Evolutionary conservation across 257 asterid genomes (phyloP).

Genomic region (Salvia hispanica): DNA sequence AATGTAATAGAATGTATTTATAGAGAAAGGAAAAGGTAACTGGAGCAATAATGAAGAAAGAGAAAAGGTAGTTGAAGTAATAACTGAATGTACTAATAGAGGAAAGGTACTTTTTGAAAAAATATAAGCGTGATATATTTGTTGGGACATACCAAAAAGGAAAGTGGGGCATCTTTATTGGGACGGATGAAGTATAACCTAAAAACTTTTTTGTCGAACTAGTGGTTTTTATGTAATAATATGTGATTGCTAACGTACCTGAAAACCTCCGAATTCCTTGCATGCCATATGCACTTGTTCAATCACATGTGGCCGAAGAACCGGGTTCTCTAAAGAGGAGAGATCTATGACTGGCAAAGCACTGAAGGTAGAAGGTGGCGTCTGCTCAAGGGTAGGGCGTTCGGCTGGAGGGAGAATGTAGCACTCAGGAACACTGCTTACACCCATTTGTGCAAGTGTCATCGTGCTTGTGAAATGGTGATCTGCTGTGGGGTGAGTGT

Average conservation of each 20-base stretch:
- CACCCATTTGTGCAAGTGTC: slow-evolving; percentile 42
- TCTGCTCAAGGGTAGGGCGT: slow-evolving; percentile 40
- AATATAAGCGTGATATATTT: too few relatives aligned
- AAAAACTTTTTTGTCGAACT: too few relatives aligned
- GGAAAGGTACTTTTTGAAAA: too few relatives aligned
- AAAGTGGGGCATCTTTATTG: too few relatives aligned
- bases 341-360: slow-evolving; percentile 51
- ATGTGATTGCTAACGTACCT: slow-evolving; percentile 37
- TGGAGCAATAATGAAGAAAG: too few relatives aligned
- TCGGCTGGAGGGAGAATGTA: slow-evolving; percentile 50
- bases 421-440: slow-evolving; percentile 41
- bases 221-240: not conserved
- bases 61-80: too few relatives aligned
- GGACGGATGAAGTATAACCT: too few relatives aligned
- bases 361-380: slow-evolving; percentile 19
- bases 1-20: too few relatives aligned
- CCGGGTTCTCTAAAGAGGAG: slow-evolving; percentile 38
- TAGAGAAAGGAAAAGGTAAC: too few relatives aligned
- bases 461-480: slow-evolving; percentile 47
- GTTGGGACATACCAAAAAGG: too few relatives aligned
- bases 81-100: too few relatives aligned
- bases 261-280: slow-evolving; percentile 53
- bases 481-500: slow-evolving; percentile 20
- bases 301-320: slow-evolving; percentile 34
- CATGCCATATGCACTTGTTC: slow-evolving; percentile 42